Evolutionary conservation across 139 green algal species (phyloP).

Genomic region (Picochlorum costavermella): DNA sequence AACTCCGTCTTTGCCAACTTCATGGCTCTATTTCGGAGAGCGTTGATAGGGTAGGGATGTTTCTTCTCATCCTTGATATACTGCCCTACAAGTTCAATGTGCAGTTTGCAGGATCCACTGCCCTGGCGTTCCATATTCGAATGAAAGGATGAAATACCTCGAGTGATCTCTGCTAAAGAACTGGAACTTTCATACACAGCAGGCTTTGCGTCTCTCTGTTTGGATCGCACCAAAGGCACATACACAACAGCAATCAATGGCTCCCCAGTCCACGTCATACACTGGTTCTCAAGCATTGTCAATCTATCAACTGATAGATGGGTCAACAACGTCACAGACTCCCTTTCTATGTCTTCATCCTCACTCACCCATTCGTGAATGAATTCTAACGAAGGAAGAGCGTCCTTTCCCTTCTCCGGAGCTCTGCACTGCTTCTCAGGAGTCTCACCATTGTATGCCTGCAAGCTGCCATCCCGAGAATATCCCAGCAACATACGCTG

Average conservation of each 20-base stretch:
- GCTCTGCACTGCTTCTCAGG: background rate
- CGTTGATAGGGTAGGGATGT: conserved; percentile 5
- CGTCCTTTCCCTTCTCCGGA: background rate
- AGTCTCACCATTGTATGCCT: background rate
- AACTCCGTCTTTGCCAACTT: conserved; percentile 5
- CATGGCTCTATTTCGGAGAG: conserved; percentile 8
- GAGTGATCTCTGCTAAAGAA: conserved; percentile 5
- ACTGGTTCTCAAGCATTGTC: conserved; percentile 21
- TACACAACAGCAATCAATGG: conserved; percentile 11
- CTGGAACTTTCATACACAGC: background rate
- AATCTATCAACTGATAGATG: conserved; percentile 12
- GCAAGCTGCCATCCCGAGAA: no score
- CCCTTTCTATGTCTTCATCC: background rate
- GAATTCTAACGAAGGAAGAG: background rate
- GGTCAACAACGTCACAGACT: conserved; percentile 8
- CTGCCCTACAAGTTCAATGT: conserved; percentile 7
- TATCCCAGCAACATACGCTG: no score
- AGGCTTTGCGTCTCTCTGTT: background rate
- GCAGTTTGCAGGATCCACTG: background rate
- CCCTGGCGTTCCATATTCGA: conserved; percentile 5
- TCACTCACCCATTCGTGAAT: conserved; percentile 9
- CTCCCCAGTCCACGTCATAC: conserved; percentile 4
- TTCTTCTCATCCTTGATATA: background rate
- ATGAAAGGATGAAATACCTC: conserved; percentile 5
- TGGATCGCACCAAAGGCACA: conserved; percentile 1